phyloP scores from a whole-genome alignment of 2,329 filamentous ascomycete species.

The Cryoendolithus antarcticus region DNA sequence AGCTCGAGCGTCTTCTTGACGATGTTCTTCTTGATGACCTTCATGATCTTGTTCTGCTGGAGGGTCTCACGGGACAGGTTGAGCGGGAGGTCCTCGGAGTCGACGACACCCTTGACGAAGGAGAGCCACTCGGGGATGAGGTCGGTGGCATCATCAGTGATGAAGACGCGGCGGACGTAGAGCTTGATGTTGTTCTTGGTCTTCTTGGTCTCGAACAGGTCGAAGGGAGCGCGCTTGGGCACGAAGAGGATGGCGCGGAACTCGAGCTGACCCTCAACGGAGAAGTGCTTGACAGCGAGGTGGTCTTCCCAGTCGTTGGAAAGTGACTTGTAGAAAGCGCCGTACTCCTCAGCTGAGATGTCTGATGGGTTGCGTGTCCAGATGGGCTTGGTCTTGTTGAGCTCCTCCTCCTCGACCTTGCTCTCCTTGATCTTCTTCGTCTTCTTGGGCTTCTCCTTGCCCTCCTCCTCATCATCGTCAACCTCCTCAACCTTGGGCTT shows the following conservation, averaged over 20 bases:
- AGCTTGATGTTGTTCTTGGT: constrained; percentile 99
- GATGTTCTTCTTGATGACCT: constrained; percentile 99
- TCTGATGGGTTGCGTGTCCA: constrained; percentile 97
- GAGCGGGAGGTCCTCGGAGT: constrained; percentile 97
- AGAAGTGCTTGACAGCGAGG: constrained; percentile 99
- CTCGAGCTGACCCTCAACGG: constrained; percentile 98
- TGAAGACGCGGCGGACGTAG: constrained; percentile 99
- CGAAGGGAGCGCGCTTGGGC: constrained; percentile 97
- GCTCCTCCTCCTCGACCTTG: constrained; percentile 96
- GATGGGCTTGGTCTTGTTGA: constrained; percentile 99
- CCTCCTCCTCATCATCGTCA: constrained; percentile 54
- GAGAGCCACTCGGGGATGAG: constrained; percentile 98
- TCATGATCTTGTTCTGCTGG: constrained; percentile 99
- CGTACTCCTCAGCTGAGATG: constrained; percentile 93
- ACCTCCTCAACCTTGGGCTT: constrained; percentile 94
- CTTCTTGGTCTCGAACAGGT: constrained; percentile 99
- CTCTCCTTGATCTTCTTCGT: constrained; percentile 99
- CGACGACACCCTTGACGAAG: constrained; percentile 99
- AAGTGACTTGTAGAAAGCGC: constrained; percentile 98
- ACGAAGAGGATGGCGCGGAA: constrained; percentile 99
- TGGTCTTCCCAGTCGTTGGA: constrained; percentile 99
- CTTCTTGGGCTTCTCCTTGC: constrained; percentile 86
- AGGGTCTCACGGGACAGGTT: constrained; percentile 99
- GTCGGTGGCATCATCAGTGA: constrained; percentile 98
- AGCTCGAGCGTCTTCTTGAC: constrained; percentile 99